Evolutionary conservation across 495 filamentous ascomycete genomes (phyloP).

Genomic region (Coniosporium apollinis): DNA sequence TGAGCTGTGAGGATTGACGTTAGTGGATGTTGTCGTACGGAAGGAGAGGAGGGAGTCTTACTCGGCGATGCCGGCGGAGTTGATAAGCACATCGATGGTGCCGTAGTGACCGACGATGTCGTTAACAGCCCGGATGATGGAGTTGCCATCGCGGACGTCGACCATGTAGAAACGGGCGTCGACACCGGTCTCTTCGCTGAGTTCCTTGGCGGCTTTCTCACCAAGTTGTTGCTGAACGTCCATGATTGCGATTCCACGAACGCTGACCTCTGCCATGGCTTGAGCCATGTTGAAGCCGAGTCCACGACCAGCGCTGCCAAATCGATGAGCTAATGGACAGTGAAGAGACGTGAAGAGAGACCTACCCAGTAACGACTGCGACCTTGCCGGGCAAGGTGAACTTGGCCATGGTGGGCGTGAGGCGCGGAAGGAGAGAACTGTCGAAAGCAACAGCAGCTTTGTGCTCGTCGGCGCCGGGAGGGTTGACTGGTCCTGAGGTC

Average conservation of each 20-base stretch:
- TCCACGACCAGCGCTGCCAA: conserved; percentile 50
- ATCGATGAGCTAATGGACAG: conserved; percentile 1
- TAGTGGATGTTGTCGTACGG: not conserved
- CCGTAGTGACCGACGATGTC: conserved; percentile 42
- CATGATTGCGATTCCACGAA: conserved; percentile 55
- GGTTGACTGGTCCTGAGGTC: conserved; percentile 8
- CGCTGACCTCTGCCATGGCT: conserved; percentile 54
- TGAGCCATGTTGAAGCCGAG: conserved; percentile 63
- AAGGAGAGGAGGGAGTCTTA: conserved; percentile 19
- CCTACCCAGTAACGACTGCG: conserved; percentile 57
- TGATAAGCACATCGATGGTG: conserved; percentile 56
- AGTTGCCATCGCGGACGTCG: conserved; percentile 51
- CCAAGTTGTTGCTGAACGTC: conserved; percentile 61
- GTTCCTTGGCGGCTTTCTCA: conserved; percentile 44
- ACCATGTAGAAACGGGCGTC: conserved; percentile 56
- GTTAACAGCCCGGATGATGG: conserved; percentile 43
- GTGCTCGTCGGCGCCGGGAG: conserved; percentile 10
- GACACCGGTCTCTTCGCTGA: conserved; percentile 48
- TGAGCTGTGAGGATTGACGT: conserved; percentile 29
- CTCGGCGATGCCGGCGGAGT: conserved; percentile 75
- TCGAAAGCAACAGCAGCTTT: conserved; percentile 9
- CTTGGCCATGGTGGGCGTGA: conserved; percentile 44
- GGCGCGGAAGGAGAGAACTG: conserved; percentile 2
- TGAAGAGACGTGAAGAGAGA: not conserved
- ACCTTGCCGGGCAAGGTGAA: conserved; percentile 50